phyloP scores from a whole-genome alignment of 371 early-diverging fungal species.

The Scutellospora calospora region DNA sequence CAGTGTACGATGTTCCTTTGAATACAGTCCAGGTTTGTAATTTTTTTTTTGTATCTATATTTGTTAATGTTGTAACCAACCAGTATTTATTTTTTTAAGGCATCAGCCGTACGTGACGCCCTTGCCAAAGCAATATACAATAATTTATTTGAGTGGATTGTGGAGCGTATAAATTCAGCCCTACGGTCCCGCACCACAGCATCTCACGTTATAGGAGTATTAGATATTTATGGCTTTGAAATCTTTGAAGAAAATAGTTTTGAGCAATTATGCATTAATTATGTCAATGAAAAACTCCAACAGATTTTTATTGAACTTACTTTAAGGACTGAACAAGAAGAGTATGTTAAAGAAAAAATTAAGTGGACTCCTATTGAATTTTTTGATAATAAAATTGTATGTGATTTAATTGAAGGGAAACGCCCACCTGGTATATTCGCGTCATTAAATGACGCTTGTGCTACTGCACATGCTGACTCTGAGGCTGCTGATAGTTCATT shows the following conservation, averaged over 20 bases:
- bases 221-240: slow-evolving; percentile 98
- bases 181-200: slow-evolving; percentile 70
- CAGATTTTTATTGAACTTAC: slow-evolving; percentile 99
- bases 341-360: slow-evolving; percentile 96
- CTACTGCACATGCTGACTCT: slow-evolving; percentile 90
- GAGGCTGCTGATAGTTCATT: slow-evolving; percentile 91
- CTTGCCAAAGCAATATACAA: slow-evolving; percentile 87
- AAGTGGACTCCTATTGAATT: slow-evolving; percentile 99
- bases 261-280: slow-evolving; percentile 99
- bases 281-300: slow-evolving; percentile 99
- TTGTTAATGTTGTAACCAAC: slow-evolving; percentile 11
- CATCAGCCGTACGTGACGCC: slow-evolving; percentile 84
- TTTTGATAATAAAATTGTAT: slow-evolving; percentile 98
- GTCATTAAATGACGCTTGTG: slow-evolving; percentile 95
- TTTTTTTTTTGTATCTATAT: slow-evolving; percentile 8
- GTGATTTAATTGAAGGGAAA: slow-evolving; percentile 96
- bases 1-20: slow-evolving; percentile 83
- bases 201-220: slow-evolving; percentile 88
- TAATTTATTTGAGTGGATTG: slow-evolving; percentile 91
- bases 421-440: slow-evolving; percentile 94
- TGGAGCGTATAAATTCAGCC: slow-evolving; percentile 83
- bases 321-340: slow-evolving; percentile 98
- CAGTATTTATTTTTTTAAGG: slow-evolving; percentile 51
- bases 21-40: slow-evolving; percentile 69
- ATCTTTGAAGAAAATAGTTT: slow-evolving; percentile 98